phyloP scores from a whole-genome alignment of 2,329 filamentous ascomycete genomes.

The Volutella citrinella region DNA sequence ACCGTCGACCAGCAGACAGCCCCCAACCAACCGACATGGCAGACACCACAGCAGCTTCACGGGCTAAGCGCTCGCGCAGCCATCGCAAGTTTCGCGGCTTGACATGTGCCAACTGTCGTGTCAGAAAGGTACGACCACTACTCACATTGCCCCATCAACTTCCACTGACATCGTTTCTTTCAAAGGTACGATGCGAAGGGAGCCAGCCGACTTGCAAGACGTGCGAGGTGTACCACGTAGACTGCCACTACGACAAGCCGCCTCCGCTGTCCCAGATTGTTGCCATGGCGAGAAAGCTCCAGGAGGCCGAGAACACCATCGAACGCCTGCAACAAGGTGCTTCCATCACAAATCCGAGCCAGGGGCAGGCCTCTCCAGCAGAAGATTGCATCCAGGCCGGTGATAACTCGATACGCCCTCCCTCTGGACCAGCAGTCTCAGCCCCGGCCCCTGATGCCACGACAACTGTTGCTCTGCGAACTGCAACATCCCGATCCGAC shows the following conservation, averaged over 20 bases:
- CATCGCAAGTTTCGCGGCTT: slow-evolving; percentile 1
- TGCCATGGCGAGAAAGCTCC: slow-evolving; percentile 25
- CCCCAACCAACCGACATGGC: too few relatives aligned
- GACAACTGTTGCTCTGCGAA: too few relatives aligned
- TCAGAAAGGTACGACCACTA: slow-evolving; percentile 15
- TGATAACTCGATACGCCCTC: too few relatives aligned
- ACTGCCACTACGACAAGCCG: slow-evolving; percentile 30
- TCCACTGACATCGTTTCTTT: neutral
- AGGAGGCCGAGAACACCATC: slow-evolving; percentile 22
- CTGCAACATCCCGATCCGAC: neutral
- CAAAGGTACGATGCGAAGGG: slow-evolving; percentile 27
- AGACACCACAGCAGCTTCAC: too few relatives aligned
- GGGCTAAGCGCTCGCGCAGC: neutral
- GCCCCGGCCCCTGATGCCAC: too few relatives aligned
- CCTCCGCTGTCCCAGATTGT: slow-evolving; percentile 30
- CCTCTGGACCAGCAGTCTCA: too few relatives aligned
- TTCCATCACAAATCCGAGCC: neutral
- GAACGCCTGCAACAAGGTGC: slow-evolving; percentile 12
- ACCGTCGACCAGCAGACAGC: too few relatives aligned
- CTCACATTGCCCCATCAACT: too few relatives aligned
- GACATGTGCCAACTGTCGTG: slow-evolving; percentile 7
- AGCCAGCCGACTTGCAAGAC: slow-evolving; percentile 28
- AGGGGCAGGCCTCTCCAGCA: neutral
- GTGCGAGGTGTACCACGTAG: slow-evolving; percentile 27
- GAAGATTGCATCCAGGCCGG: slow-evolving; percentile 1